Conservation (phyloP, 2,329 filamentous ascomycete species). For the Pseudogymnoascus sp. region DNA sequence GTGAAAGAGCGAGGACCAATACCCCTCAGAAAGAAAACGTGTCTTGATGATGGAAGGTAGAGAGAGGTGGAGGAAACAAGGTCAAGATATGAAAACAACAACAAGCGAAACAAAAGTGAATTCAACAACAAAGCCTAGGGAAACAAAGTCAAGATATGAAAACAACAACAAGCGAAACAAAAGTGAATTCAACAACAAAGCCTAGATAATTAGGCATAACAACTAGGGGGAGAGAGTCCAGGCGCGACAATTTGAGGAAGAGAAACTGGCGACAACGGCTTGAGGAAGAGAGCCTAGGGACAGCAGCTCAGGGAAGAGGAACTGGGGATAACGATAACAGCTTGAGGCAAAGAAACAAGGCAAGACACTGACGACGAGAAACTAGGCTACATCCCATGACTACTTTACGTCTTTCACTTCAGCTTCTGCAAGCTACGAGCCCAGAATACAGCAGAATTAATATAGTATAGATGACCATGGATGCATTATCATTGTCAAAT, state of each 20-base stretch:
- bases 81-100: background rate
- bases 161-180: background rate
- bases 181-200: background rate
- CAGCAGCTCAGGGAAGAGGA: background rate
- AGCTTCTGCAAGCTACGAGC: background rate
- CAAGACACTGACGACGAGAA: background rate
- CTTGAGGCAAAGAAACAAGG: background rate
- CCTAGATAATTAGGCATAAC: background rate
- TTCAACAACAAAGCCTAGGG: background rate
- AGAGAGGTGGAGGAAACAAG: background rate
- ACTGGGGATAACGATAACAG: background rate
- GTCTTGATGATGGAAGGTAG: background rate
- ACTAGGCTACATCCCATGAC: background rate
- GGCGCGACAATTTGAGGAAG: background rate
- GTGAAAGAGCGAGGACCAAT: background rate
- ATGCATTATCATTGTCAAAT: background rate
- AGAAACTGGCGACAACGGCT: background rate
- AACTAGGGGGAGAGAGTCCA: background rate
- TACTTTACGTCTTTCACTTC: background rate
- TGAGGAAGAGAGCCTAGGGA: background rate
- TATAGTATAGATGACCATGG: background rate
- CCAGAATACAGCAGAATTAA: background rate
- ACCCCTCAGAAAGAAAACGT: background rate
- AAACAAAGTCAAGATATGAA: background rate
- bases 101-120: background rate